Conservation (phyloP, 768 basidiomycete genomes). For the Trametes cubensis region DNA sequence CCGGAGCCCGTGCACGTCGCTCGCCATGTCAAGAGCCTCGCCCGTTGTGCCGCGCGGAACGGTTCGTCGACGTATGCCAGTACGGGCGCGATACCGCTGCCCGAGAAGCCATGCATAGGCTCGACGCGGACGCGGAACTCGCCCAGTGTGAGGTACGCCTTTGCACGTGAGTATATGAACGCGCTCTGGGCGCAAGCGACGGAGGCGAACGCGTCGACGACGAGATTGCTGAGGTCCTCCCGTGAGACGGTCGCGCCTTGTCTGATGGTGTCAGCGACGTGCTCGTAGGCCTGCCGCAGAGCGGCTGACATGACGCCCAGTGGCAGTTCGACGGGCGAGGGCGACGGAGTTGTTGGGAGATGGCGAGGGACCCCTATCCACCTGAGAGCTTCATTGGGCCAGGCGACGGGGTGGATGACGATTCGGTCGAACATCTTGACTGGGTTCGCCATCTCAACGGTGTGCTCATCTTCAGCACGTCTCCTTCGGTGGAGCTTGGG, state of each 20-base stretch:
- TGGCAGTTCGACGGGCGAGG: background rate
- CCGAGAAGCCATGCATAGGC: conserved; percentile 15
- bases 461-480: background rate
- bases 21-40: background rate
- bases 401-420: conserved; percentile 13
- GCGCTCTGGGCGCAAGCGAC: background rate
- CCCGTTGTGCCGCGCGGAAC: conserved; percentile 2
- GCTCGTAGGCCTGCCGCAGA: background rate
- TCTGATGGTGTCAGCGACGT: background rate
- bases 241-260: background rate
- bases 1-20: background rate
- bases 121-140: conserved; percentile 12
- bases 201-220: conserved; percentile 8
- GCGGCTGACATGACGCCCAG: conserved; percentile 1
- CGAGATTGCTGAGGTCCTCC: conserved; percentile 7
- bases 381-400: conserved; percentile 9
- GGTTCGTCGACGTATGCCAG: conserved; percentile 13
- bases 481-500: background rate
- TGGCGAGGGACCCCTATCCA: conserved; percentile 11
- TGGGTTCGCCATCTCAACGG: background rate
- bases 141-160: conserved; percentile 11
- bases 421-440: conserved; percentile 16
- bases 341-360: background rate
- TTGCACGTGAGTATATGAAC: conserved; percentile 6
- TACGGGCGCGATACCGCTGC: conserved; percentile 13